A percentile compares a stretch with the other conserved stretches of the same genome.
Conservation (phyloP, 345 rosid genomes). For the Theobroma cacao region DNA sequence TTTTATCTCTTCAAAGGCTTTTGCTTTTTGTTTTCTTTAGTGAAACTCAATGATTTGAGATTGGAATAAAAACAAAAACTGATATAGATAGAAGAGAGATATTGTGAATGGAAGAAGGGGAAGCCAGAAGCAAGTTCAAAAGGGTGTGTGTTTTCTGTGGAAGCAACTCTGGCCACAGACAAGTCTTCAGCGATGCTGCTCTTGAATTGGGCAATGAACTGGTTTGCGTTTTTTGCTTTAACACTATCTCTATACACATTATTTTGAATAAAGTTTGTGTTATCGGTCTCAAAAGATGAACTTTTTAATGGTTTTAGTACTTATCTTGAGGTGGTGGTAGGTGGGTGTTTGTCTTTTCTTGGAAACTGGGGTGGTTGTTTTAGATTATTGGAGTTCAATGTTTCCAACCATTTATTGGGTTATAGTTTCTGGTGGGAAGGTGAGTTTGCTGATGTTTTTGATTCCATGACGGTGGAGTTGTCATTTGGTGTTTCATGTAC, state of each 20-base stretch:
- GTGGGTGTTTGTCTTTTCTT: neutral
- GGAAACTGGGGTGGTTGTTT: neutral
- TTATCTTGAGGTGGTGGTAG: neutral
- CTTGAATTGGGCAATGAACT: conserved; percentile 89
- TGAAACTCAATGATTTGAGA: conserved; percentile 20
- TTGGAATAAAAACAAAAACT: conserved; percentile 16
- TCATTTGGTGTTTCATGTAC: conserved; percentile 12
- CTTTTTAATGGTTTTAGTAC: neutral
- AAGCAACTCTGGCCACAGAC: conserved; percentile 79
- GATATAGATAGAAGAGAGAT: conserved; percentile 3
- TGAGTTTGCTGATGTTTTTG: conserved; percentile 12
- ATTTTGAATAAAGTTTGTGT: conserved; percentile 2
- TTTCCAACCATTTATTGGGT: conserved; percentile 6
- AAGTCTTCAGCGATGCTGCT: conserved; percentile 90
- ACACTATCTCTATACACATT: conserved; percentile 2
- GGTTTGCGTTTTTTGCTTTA: conserved; percentile 43
- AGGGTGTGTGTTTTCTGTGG: conserved; percentile 95
- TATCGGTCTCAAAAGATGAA: conserved; percentile 1
- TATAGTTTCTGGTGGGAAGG: neutral
- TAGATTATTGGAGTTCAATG: neutral
- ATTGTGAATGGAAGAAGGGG: conserved; percentile 55
- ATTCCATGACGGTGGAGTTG: neutral
- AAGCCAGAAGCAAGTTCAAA: conserved; percentile 50
- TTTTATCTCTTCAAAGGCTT: conserved; percentile 21
- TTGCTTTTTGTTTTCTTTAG: conserved; percentile 12